phyloP scores from a whole-genome alignment of 202 grass and related monocot genomes.

The Bolboschoenoplectus hybrid region DNA sequence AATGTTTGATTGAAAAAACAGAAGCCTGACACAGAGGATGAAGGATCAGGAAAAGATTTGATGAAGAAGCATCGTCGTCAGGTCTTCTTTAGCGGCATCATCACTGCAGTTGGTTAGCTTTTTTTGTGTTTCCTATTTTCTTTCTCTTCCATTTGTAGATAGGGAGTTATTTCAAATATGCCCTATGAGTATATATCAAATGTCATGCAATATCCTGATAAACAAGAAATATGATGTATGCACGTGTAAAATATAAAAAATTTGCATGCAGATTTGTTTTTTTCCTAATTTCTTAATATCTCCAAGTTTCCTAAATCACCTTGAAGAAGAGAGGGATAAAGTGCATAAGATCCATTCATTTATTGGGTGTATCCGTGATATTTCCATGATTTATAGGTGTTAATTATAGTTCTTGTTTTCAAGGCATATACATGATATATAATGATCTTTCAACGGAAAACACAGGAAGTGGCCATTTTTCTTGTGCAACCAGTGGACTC shows the following conservation, averaged over 20 bases:
- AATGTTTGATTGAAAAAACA: conserved; percentile 52
- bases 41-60: conserved; percentile 84
- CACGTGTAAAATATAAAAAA: neutral
- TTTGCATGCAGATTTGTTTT: neutral
- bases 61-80: conserved; percentile 83
- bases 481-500: neutral
- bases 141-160: neutral
- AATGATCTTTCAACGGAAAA: neutral
- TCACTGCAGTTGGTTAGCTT: conserved; percentile 87
- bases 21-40: conserved; percentile 51
- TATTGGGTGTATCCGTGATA: conserved; percentile 1
- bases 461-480: neutral
- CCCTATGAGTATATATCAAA: neutral
- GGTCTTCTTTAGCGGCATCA: conserved; percentile 93
- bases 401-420: neutral
- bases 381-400: conserved; percentile 2
- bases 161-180: neutral
- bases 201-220: conserved; percentile 13
- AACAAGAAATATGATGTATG: conserved; percentile 1
- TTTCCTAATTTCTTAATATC: neutral
- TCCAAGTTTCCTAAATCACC: neutral
- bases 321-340: neutral
- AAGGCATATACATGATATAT: conserved; percentile 8
- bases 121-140: neutral
- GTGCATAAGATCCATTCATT: neutral